Percentiles rank a stretch among this genome's conserved stretches.
Evolutionary conservation across 768 basidiomycete genomes (phyloP).

Genomic region (Lactifluus rugatus): DNA sequence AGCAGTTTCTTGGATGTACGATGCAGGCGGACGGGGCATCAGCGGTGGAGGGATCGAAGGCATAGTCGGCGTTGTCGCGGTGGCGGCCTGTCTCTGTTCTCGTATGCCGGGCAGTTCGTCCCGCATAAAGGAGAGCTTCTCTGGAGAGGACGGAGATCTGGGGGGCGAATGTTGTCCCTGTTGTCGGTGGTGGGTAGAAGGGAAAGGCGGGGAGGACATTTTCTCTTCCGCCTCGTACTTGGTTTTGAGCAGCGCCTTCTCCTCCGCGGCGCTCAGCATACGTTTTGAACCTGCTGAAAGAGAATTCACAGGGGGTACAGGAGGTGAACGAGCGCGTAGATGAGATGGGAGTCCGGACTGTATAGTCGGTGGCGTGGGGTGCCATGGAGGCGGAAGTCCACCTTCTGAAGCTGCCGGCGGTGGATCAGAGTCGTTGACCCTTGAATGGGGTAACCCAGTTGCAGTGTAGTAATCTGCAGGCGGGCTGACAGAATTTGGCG

Average conservation of each 20-base stretch:
- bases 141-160: conserved; percentile 5
- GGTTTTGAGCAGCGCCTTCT: conserved; percentile 62
- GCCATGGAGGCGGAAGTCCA: conserved; percentile 24
- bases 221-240: conserved; percentile 51
- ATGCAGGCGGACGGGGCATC: conserved; percentile 63
- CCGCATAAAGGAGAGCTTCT: background rate
- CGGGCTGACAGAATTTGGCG: background rate
- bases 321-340: conserved; percentile 26
- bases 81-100: background rate
- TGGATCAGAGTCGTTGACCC: conserved; percentile 32
- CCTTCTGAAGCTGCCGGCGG: conserved; percentile 23
- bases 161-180: conserved; percentile 1
- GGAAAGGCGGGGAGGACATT: background rate
- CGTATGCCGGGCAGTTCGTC: background rate
- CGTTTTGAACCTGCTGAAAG: conserved; percentile 29
- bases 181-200: conserved; percentile 13
- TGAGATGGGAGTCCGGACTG: conserved; percentile 21
- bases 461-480: conserved; percentile 13
- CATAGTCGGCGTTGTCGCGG: background rate
- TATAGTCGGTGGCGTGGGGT: conserved; percentile 20
- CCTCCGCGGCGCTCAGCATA: conserved; percentile 53
- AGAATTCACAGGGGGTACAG: conserved; percentile 24
- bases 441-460: background rate
- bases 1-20: conserved; percentile 76
- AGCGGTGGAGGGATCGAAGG: conserved; percentile 54